Evolutionary conservation across 345 rosid genomes (phyloP).

Genomic region (Triadica sebifera): DNA sequence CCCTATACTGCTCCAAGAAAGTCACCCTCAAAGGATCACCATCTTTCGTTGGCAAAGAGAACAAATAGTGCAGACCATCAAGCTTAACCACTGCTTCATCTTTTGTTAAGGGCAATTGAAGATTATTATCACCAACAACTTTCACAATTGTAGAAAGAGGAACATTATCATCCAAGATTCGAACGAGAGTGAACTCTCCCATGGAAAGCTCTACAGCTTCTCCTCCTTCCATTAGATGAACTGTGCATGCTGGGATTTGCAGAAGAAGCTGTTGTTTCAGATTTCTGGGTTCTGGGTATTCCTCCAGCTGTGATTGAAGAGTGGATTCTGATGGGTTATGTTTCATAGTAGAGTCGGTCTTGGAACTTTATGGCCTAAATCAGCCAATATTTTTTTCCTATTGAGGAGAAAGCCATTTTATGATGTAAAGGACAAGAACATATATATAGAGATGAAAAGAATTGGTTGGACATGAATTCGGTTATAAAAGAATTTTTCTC

Average conservation of each 20-base stretch:
- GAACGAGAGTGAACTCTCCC: conserved; percentile 61
- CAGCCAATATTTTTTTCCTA: conserved; percentile 43
- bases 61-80: conserved; percentile 63
- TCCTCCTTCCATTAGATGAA: conserved; percentile 73
- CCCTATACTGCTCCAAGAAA: conserved; percentile 40
- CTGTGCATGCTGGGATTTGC: conserved; percentile 64
- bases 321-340: conserved; percentile 9
- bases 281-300: conserved; percentile 31
- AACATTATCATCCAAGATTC: conserved; percentile 48
- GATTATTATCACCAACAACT: conserved; percentile 54
- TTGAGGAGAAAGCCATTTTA: not conserved
- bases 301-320: too few species aligned
- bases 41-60: conserved; percentile 72
- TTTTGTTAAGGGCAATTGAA: conserved; percentile 86
- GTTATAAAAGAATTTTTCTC: too few species aligned
- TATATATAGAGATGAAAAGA: conserved; percentile 1
- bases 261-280: conserved; percentile 49
- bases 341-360: conserved; percentile 20
- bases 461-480: too few species aligned
- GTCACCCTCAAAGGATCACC: conserved; percentile 73
- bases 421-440: not conserved
- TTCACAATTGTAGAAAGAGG: conserved; percentile 63
- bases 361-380: conserved; percentile 36
- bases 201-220: conserved; percentile 67
- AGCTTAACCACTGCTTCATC: conserved; percentile 92